These are phyloP conservation scores for Cucurbita ficifolia DNA, from an alignment of 306 rosid species.

Conservation along the genomic window DNA sequence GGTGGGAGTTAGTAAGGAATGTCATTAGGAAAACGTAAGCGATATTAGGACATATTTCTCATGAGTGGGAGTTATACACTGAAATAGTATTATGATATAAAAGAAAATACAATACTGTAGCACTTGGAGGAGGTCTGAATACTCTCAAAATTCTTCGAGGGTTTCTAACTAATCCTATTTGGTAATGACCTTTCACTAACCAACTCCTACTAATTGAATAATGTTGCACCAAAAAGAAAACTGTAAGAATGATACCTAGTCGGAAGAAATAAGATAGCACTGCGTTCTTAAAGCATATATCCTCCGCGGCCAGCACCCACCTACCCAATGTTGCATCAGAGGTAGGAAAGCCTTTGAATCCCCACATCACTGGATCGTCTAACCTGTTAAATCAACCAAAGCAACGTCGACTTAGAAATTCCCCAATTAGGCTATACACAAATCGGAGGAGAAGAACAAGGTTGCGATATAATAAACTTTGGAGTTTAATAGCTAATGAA, in stretches of 20 bases:
- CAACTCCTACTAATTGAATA: not conserved
- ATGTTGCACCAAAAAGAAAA: not conserved
- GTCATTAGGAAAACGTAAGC: not conserved
- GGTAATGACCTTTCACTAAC: not conserved
- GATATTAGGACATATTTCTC: too few species aligned
- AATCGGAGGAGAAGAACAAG: not conserved
- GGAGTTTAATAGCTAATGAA: not conserved
- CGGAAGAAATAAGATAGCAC: constrained; percentile 53
- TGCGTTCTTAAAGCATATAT: constrained; percentile 57
- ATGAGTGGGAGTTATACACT: too few species aligned
- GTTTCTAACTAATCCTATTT: not conserved
- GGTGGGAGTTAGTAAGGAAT: not conserved
- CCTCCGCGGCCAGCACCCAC: constrained; percentile 84
- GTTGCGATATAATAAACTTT: not conserved
- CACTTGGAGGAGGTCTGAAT: too few species aligned
- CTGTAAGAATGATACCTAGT: constrained; percentile 22
- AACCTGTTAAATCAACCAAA: constrained; percentile 21
- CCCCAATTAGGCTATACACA: not conserved
- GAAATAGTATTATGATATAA: not conserved
- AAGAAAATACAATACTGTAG: not conserved
- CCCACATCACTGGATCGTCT: constrained; percentile 90
- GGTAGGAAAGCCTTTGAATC: constrained; percentile 62
- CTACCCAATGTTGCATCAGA: constrained; percentile 33
- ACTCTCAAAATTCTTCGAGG: too few species aligned
- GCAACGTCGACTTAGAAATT: not conserved